Evolutionary conservation across 108 stramenopile species (phyloP).

Genomic region (Chaetoceros muelleri): DNA sequence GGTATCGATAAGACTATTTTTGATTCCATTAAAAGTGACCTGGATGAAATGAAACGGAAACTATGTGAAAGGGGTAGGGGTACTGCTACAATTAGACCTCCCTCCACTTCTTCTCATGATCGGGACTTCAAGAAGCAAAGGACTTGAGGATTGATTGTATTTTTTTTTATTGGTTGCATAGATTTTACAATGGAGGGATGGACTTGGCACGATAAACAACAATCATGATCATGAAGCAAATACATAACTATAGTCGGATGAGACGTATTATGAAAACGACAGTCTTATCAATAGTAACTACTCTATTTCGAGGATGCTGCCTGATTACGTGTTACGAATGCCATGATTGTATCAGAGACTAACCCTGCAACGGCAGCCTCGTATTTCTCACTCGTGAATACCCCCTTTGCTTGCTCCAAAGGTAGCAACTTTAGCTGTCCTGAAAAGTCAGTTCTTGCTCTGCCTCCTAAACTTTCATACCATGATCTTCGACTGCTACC

Average conservation of each 20-base stretch:
- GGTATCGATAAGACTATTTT: slow-evolving; percentile 13
- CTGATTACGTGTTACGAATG: slow-evolving; percentile 35
- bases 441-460: slow-evolving; percentile 48
- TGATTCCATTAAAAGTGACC: not conserved
- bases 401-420: slow-evolving; percentile 33
- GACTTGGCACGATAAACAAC: no score
- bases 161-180: no score
- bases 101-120: not conserved
- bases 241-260: no score
- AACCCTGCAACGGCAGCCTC: slow-evolving; percentile 24
- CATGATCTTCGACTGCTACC: slow-evolving; percentile 26
- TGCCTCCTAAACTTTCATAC: slow-evolving; percentile 76
- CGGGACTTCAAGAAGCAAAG: no score
- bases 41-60: not conserved
- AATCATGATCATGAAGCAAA: no score
- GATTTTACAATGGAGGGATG: no score
- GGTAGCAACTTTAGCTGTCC: slow-evolving; percentile 45
- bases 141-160: no score
- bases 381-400: slow-evolving; percentile 21
- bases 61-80: not conserved
- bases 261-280: not conserved
- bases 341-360: slow-evolving; percentile 29
- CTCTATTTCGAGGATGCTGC: not conserved
- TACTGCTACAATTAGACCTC: not conserved
- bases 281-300: not conserved